Evolutionary conservation across 441 rosid species (phyloP).

Genomic region (Mallotus japonicus): DNA sequence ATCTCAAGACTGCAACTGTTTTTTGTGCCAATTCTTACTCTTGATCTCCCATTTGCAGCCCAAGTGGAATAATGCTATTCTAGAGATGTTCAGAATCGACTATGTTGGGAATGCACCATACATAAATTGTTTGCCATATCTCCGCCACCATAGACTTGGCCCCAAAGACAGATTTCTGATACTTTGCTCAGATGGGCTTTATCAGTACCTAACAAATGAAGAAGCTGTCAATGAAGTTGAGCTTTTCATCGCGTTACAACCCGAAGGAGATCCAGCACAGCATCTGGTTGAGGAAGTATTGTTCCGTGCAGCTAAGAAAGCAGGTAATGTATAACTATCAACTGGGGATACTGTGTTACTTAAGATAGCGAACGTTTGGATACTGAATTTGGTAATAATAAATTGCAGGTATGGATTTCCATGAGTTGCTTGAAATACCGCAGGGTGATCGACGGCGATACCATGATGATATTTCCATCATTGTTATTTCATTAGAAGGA

Average conservation of each 20-base stretch:
- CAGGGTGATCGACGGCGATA: slow-evolving; percentile 93
- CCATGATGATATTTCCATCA: slow-evolving; percentile 87
- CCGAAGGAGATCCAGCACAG: slow-evolving; percentile 98
- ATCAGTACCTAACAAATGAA: slow-evolving; percentile 87
- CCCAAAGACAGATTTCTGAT: slow-evolving; percentile 76
- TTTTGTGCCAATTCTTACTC: slow-evolving; percentile 17
- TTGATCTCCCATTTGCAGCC: slow-evolving; percentile 50
- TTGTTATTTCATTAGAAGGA: slow-evolving; percentile 91
- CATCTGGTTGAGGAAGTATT: slow-evolving; percentile 85
- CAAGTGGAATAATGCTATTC: slow-evolving; percentile 81
- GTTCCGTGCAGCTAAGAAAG: slow-evolving; percentile 93
- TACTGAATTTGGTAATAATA: slow-evolving; percentile 16
- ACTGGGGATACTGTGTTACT: not conserved
- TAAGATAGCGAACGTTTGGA: not conserved
- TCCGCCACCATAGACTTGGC: slow-evolving; percentile 77
- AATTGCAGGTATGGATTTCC: slow-evolving; percentile 84
- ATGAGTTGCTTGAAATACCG: slow-evolving; percentile 90
- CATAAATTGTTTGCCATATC: slow-evolving; percentile 68
- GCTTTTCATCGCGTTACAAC: slow-evolving; percentile 67
- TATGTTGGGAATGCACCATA: slow-evolving; percentile 79
- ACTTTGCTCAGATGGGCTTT: slow-evolving; percentile 84
- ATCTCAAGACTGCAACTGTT: not conserved
- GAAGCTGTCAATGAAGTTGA: slow-evolving; percentile 88
- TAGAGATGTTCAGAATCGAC: slow-evolving; percentile 88
- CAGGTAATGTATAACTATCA: slow-evolving; percentile 48